A percentile compares a stretch with the other conserved stretches of the same genome.
Conservation (phyloP, 306 rosid genomes). For the Prunus kanzakura region DNA sequence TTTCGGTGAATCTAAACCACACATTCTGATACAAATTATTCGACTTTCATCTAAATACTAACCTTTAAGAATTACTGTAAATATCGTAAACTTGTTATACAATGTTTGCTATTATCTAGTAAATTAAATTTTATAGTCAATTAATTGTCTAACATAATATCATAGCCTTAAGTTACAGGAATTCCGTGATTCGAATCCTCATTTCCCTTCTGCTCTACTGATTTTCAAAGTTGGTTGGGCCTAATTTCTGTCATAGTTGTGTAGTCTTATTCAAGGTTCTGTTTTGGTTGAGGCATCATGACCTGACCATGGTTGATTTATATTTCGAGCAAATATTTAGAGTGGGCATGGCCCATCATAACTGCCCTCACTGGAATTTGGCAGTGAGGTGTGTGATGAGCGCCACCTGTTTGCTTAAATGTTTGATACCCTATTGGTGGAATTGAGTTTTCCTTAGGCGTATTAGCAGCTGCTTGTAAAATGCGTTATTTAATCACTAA, state of each 20-base stretch:
- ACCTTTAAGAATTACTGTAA: no score
- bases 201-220: neutral
- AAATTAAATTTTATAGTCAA: no score
- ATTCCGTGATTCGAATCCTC: no score
- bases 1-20: no score
- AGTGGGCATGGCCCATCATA: neutral
- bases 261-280: conserved; percentile 23
- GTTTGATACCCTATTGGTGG: neutral
- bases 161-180: no score
- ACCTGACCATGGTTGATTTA: neutral
- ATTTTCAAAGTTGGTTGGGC: neutral
- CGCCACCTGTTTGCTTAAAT: conserved; percentile 6
- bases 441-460: neutral
- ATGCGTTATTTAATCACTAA: neutral
- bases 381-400: neutral
- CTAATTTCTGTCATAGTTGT: conserved; percentile 11
- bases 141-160: neutral
- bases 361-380: neutral
- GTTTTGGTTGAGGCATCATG: neutral
- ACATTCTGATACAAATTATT: no score
- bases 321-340: neutral
- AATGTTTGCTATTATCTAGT: neutral
- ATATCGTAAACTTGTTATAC: neutral
- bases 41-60: neutral
- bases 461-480: neutral